Percentiles rank a stretch among this genome's conserved stretches.
These are phyloP conservation scores for Primulina huaijiensis DNA, from an alignment of 257 asterid genomes.

Conservation along the genomic window DNA sequence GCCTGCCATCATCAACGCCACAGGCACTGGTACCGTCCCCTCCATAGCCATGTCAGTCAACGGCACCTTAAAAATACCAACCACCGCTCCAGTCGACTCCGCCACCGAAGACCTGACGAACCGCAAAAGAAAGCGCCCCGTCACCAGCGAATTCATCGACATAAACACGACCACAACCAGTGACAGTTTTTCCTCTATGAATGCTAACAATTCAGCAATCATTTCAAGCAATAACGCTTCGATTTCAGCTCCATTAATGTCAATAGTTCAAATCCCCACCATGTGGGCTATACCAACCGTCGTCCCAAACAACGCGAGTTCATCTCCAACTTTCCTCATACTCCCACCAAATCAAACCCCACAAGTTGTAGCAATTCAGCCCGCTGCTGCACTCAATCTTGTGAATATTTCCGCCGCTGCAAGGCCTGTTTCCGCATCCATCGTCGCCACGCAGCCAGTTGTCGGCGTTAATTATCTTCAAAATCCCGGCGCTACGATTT, in stretches of 20 bases:
- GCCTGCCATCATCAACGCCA: slow-evolving; percentile 65
- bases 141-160: slow-evolving; percentile 28
- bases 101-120: slow-evolving; percentile 15
- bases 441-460: slow-evolving; percentile 32
- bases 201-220: slow-evolving; percentile 27
- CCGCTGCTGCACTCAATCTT: slow-evolving; percentile 27
- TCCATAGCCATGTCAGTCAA: slow-evolving; percentile 68
- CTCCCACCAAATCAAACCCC: slow-evolving; percentile 47
- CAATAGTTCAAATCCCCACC: slow-evolving; percentile 41
- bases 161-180: slow-evolving; percentile 12
- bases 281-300: slow-evolving; percentile 50
- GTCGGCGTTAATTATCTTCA: slow-evolving; percentile 24
- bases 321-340: slow-evolving; percentile 42
- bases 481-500: neutral
- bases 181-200: slow-evolving; percentile 18
- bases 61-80: slow-evolving; percentile 57
- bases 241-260: slow-evolving; percentile 57
- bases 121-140: slow-evolving; percentile 39
- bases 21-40: slow-evolving; percentile 71
- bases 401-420: slow-evolving; percentile 38
- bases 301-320: slow-evolving; percentile 25
- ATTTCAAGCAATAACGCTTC: slow-evolving; percentile 37
- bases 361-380: slow-evolving; percentile 48
- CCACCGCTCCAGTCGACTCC: slow-evolving; percentile 20
- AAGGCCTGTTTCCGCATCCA: slow-evolving; percentile 37